Evolutionary conservation across 768 basidiomycete genomes (phyloP), one percentile per base, ranked within the genome.

Genomic region (Arthromyces matolae): DNA sequence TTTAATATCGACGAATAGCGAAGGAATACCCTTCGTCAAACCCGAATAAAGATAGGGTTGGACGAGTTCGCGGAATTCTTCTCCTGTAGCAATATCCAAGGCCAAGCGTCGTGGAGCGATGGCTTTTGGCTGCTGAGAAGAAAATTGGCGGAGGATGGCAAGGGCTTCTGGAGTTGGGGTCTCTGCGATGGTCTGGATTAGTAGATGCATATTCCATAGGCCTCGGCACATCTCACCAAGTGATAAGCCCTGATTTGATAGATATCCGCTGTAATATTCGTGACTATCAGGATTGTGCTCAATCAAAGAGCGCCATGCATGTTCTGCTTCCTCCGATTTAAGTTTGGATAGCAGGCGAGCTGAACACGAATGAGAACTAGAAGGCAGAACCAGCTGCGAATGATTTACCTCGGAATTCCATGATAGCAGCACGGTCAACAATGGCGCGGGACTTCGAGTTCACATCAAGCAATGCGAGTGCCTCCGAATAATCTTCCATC

Each of bases 1-100:
- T 63, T 97, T 98, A 63, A 98, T 60, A 66, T 97, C 94, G 14
- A 86, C 81, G 60, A 98, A 99, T 2, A 98, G 71, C 2, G 93
- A 96, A 2, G 96, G 96, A 31, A 98, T 75, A 54, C 94, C 95
- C 60, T 89, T 91, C 33, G 73, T 76, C 10, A 99, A 71, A 8
- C 80, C 87, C 4, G 74, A 71, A 5, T 75, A 59, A 38, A 98
- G 67, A 64, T 98, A 97, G 4, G 76, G 67, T 47, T 75, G 72
- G 5, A 79, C 79, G 9, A 87, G 72, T 24, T 72, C 65, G 43
- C 70, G 76, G 71, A 98, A 98, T 18, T 76, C 69, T 16, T 85
- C 81, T 18, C 81, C 87, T 13, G 75, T 60, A 0, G 88, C 76
- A 41, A 93, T 69, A 5, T 74, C 74, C 2, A 99, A 76, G 5